Base-by-base conservation (phyloP, 192 early-diverging fungal species). In the Linnemannia hyalina region DNA sequence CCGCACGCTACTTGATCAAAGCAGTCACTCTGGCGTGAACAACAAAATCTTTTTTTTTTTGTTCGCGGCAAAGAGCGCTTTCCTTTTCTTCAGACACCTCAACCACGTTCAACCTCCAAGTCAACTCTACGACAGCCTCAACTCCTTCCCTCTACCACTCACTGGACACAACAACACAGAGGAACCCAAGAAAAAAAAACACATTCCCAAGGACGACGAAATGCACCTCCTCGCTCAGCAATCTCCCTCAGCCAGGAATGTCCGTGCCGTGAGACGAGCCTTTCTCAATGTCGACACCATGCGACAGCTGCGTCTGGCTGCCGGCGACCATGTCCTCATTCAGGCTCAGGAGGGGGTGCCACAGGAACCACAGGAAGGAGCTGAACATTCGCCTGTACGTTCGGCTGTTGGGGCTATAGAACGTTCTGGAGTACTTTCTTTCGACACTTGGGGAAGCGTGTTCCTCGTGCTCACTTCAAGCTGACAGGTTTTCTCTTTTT, bases 241-340 rank as follows among this genome's bases (percentile, higher is more conserved):
- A 69, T 86, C 84, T 2, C 84, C 84, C 0, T 86, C 84, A 0
- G 84, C 84, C 76, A 73, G 84, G 54, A 86, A 80, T 54, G 84
- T 86, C 47, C 79, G 84, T 41, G 84, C 84, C 18, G 84, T 86
- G 72, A 71, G 82, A 22, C 79, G 82, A 57, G 80, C 83, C 29
- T 89, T 85, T 74, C 81, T 89, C 54, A 74, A 89, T 82, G 89
- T 88, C 8, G 86, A 84, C 18, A 85, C 82, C 57, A 88, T 89
- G 85, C 80, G 82, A 26, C 74, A 74, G 15, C 55, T 77, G 16
- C 68, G 82, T 22, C 75, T 89, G 23, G 78, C 69, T 70, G 78
- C 85, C 22, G 89, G 89, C 7, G 89, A 89, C 69, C 80, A 85
- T 29, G 68, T 89, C 26, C 55, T 88, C 29, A 80, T 89, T 68